A percentile compares a stretch with the other conserved stretches of the same genome.
These are phyloP conservation scores for Neophaeococcomyces mojaviensis DNA, from an alignment of 2,329 filamentous ascomycete species.

Conservation along the genomic window DNA sequence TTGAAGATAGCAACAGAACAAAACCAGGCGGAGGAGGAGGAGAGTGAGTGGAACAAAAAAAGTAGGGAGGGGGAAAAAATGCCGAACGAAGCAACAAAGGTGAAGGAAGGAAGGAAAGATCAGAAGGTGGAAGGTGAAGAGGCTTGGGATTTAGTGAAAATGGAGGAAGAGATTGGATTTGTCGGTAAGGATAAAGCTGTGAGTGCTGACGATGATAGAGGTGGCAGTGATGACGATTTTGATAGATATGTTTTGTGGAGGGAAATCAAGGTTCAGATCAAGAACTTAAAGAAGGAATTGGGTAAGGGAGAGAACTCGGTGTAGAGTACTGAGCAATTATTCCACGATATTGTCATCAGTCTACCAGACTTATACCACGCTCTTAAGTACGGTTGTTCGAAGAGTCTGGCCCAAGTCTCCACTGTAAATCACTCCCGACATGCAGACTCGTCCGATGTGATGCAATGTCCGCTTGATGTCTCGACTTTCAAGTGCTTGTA, in stretches of 20 bases:
- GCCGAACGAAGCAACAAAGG: too few species aligned
- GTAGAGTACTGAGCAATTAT: too few species aligned
- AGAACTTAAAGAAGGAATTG: constrained; percentile 36
- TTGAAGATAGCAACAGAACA: constrained; percentile 26
- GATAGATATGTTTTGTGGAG: constrained; percentile 34
- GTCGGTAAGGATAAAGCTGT: not conserved
- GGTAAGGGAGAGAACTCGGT: constrained; percentile 9
- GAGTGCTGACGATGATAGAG: not conserved
- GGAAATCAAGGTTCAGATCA: constrained; percentile 36
- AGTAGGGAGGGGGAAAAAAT: not conserved
- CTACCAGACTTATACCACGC: too few species aligned
- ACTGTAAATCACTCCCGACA: too few species aligned
- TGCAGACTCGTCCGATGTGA: too few species aligned
- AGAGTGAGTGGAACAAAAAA: not conserved
- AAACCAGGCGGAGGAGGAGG: not conserved
- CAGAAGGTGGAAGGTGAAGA: constrained; percentile 13
- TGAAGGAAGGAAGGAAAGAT: not conserved
- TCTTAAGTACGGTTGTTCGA: too few species aligned
- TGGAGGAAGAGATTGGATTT: constrained; percentile 1
- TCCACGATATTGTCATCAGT: too few species aligned
- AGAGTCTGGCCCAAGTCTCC: too few species aligned
- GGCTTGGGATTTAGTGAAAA: constrained; percentile 10
- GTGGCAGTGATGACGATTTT: constrained; percentile 25
- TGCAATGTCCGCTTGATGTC: too few species aligned
- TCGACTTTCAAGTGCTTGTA: too few species aligned